Base-by-base conservation (phyloP, 176 grass and related monocot genomes). In the Oryza meridionalis region DNA sequence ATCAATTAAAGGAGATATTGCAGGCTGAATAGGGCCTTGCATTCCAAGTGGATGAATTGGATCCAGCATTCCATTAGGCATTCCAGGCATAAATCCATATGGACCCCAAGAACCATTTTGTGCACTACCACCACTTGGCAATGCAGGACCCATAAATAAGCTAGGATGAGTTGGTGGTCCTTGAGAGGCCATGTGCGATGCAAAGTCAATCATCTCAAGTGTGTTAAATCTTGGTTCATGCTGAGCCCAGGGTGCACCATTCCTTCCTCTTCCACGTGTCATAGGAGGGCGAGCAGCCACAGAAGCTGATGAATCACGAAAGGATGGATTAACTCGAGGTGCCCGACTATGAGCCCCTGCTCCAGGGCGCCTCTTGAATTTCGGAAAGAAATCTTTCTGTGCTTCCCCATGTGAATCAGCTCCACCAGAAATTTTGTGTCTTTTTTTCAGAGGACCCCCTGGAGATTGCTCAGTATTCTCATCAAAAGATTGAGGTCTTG, bases 11-110 rank as follows among this genome's bases (percentile, higher is more conserved):
- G 92, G 87, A 58, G 81, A 78, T 65, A 94, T 78, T 65, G 78
- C 53, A 24, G 90, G 77, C 83, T 90, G 88, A 64, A 98, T 84
- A 73, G 84, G 81, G 22, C 90, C 90, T 83, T 92, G 93, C 82
- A 94, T 69, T 90, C 90, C 85, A 84, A 91, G 91, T 81, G 93
- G 84, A 45, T 89, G 94, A 33, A 99, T 85, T 83, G 96, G 89
- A 85, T 94, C 96, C 83, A 95, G 82, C 85, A 98, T 97, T 70
- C 92, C 88, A 82, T 84, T 94, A 68, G 79, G 86, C 84, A 95
- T 88, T 77, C 96, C 96, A 88, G 93, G 89, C 81, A 95, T 90
- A 94, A 94, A 91, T 69, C 93, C 83, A 99, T 91, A 93, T 59
- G 89, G 89, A 94, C 85, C 90, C 90, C 93, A 95, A 22, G 90